Base-by-base conservation (phyloP, 2,329 filamentous ascomycete species). In the Fonsecaea monophora region DNA sequence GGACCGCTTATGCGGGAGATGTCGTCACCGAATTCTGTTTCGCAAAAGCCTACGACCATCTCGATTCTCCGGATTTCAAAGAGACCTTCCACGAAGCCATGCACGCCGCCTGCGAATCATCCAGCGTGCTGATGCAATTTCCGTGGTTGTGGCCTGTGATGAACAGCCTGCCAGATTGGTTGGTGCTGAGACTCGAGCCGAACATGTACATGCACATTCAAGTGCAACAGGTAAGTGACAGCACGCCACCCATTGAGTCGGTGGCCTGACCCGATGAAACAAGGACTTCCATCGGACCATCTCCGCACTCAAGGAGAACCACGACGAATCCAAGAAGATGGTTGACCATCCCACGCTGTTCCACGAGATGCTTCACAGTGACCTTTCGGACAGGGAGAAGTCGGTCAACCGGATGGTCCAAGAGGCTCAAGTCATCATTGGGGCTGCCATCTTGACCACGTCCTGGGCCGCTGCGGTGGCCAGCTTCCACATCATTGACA, bases 11-110 rank as follows among this genome's bases (percentile, higher is more conserved):
- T 54, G 79, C 79, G 1, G 81, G 80, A 37, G 82, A 83, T 37
- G 77, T 83, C 53, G 81, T 84, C 68, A 81, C 80, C 66, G 76
- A 80, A 60, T 82, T 82, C 65, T 68, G 61, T 54, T 73, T 73
- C 56, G 45, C 45, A n/a, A 56, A 66, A 12, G 45, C 64, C 12
- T 72, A 68, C 40, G 54, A 67, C 35, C 68, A 70, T 37, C 62
- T 71, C 8, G 60, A 72, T 45, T 67, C 67, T 21, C 66, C 68
- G 8, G 68, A 66, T 30, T 72, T 70, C 55, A 42, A 61, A 18
- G 64, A 65, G 10, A 66, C 54, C 34, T 69, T 70, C 34, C 68
- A 70, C 45, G 64, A 67, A 54, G 42, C 65, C 1, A 65, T 70
- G 58, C 50, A 56, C 13, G 68, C 66, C 7, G 62, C 60, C n/a